Evolutionary conservation across 148 eudicot species (phyloP), one percentile per base, ranked within the genome.

Genomic region (Diospyros kaki): DNA sequence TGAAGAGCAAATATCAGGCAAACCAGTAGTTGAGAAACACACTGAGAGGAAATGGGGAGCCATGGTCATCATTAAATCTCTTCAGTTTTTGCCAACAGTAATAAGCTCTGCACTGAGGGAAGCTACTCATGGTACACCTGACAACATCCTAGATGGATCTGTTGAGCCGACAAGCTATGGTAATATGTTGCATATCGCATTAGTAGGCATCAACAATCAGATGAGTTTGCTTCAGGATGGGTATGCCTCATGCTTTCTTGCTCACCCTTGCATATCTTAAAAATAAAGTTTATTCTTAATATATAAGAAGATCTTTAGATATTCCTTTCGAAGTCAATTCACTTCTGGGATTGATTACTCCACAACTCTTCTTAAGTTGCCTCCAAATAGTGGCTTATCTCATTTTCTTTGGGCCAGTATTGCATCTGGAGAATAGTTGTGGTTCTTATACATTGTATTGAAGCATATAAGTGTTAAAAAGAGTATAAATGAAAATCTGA

Each of bases 151-250:
- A 28, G 76, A 81, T 79, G 89, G 71, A 59, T 77, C 85, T 66
- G 12, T 64, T 71, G 83, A 82, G 62, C 64, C 87, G 51, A 56
- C 73, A 54, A 84, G 78, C 78, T 88, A 83, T 80, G 93, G 97
- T 64, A 89, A 96, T 78, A 88, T 96, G 94, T 75, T 96, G 81
- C 99, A 96, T 77, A 88, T 96, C 81, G 93, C 97, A 50, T 87
- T 96, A 68, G 97, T 77, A 28, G 98, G 99, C 65, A 89, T 91
- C 75, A 96, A 89, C 79, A 93, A 93, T 76, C 99, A 89, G 75
- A 96, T 96, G 99, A 93, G 98, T 83, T 83, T 82, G 78, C 94
- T 96, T 74, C 99, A 96, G 85, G 98, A 96, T 84, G 93, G 99
- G 99, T 96, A 87, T 59, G 18, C 68, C 53, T 61, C 45, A 51